A percentile compares a stretch with the other conserved stretches of the same genome.
phyloP scores from a whole-genome alignment of 1,139 yeast species.

The Geotrichum cucujoidarum region DNA sequence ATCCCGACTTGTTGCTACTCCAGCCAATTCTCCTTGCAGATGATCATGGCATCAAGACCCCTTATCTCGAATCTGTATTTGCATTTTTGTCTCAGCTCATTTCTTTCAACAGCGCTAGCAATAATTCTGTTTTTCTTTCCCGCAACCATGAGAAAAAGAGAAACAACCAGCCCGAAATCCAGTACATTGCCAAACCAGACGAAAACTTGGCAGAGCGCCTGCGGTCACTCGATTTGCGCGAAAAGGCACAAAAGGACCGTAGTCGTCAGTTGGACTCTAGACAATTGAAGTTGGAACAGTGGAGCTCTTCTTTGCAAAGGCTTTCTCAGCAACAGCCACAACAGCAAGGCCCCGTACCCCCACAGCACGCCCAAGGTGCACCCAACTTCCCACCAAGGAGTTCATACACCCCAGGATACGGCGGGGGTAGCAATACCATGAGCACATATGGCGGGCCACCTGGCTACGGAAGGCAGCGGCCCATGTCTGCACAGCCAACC shows the following conservation, averaged over 20 bases:
- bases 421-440: background rate
- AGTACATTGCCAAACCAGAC: background rate
- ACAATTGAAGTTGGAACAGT: conserved; percentile 15
- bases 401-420: conserved; percentile 1
- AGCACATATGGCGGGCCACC: background rate
- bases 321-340: conserved; percentile 1
- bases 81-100: conserved; percentile 38
- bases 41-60: conserved; percentile 78
- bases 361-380: conserved; percentile 3
- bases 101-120: conserved; percentile 10
- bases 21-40: conserved; percentile 87
- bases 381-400: background rate
- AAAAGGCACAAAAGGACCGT: conserved; percentile 14
- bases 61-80: conserved; percentile 81
- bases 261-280: conserved; percentile 6
- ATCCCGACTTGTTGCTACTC: conserved; percentile 67
- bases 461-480: conserved; percentile 5
- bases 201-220: conserved; percentile 4
- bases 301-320: conserved; percentile 7
- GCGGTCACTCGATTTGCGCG: conserved; percentile 7
- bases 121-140: conserved; percentile 11
- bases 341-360: conserved; percentile 4
- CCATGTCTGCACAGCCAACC: conserved; percentile 2
- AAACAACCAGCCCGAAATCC: background rate
- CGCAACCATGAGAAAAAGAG: conserved; percentile 3